These are phyloP conservation scores for Erodium chrysanthum DNA, from an alignment of 441 rosid species.

Conservation along the genomic window DNA sequence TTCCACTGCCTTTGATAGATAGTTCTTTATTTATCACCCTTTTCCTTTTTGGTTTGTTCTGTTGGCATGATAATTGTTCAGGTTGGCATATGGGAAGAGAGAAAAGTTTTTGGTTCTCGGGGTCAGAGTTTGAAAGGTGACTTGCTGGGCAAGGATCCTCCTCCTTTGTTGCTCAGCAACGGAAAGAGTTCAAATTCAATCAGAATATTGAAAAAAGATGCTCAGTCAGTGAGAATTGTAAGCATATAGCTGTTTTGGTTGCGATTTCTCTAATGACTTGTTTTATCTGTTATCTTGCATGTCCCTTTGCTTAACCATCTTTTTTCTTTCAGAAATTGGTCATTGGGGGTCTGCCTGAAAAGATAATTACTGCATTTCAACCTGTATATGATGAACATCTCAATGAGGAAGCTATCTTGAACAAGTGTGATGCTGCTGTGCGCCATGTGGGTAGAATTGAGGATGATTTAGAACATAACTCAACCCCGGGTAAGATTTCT, in stretches of 20 bases:
- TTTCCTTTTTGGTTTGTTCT: constrained; percentile 2
- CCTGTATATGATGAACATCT: constrained; percentile 45
- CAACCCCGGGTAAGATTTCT: constrained; percentile 35
- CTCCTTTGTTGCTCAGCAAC: constrained; percentile 30
- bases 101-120: constrained; percentile 75
- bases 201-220: constrained; percentile 63
- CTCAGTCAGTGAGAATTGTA: constrained; percentile 50
- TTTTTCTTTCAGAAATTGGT: constrained; percentile 45
- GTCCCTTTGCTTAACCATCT: constrained; percentile 20
- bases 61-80: constrained; percentile 13
- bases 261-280: not conserved
- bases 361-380: constrained; percentile 54
- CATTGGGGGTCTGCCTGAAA: constrained; percentile 58
- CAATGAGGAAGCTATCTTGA: constrained; percentile 44
- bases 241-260: constrained; percentile 20
- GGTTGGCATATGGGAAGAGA: constrained; percentile 76
- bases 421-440: constrained; percentile 35
- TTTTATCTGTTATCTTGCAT: not conserved
- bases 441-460: constrained; percentile 31
- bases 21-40: not conserved
- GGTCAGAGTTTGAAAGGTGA: constrained; percentile 68
- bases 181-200: constrained; percentile 54
- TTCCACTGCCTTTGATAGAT: not conserved
- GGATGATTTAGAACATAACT: constrained; percentile 36
- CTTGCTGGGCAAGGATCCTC: constrained; percentile 49